A percentile compares a stretch with the other conserved stretches of the same genome.
Conservation (phyloP, 1,139 yeast genomes). For the Pichia sp. region DNA sequence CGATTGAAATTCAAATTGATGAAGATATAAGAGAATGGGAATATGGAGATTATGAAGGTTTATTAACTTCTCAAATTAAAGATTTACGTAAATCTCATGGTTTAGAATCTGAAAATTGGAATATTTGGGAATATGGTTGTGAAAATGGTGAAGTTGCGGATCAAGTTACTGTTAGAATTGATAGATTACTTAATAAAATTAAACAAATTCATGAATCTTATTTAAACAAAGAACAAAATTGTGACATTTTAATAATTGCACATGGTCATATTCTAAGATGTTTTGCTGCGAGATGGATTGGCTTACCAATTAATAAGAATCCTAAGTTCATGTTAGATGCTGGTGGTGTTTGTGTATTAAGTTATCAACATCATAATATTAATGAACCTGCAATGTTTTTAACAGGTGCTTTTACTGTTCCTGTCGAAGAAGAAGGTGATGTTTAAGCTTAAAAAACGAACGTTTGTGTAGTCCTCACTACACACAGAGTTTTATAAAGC, state of each 20-base stretch:
- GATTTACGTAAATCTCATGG: slow-evolving; percentile 57
- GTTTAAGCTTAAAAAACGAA: slow-evolving; percentile 19
- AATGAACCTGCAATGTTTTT: slow-evolving; percentile 81
- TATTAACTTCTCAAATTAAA: slow-evolving; percentile 59
- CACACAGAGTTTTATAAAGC: not conserved
- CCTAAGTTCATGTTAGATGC: slow-evolving; percentile 86
- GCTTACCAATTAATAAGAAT: slow-evolving; percentile 48
- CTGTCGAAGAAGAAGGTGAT: slow-evolving; percentile 44
- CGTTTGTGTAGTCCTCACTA: not conserved
- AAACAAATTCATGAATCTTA: slow-evolving; percentile 58
- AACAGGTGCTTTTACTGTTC: slow-evolving; percentile 74
- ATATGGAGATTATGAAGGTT: slow-evolving; percentile 92
- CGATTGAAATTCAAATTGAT: slow-evolving; percentile 42
- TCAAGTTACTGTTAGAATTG: slow-evolving; percentile 65
- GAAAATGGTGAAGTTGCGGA: slow-evolving; percentile 74
- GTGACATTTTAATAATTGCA: slow-evolving; percentile 78
- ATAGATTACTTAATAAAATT: slow-evolving; percentile 57
- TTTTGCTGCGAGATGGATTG: slow-evolving; percentile 84
- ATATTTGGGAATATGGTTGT: slow-evolving; percentile 89
- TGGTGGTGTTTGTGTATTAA: slow-evolving; percentile 89
- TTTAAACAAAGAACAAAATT: slow-evolving; percentile 43
- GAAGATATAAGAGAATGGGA: slow-evolving; percentile 88
- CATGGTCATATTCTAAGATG: slow-evolving; percentile 92
- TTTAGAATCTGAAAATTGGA: slow-evolving; percentile 57
- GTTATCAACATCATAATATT: slow-evolving; percentile 79